These are phyloP conservation scores for Acarospora socialis DNA, from an alignment of 2,329 filamentous ascomycete genomes.

Conservation along the genomic window DNA sequence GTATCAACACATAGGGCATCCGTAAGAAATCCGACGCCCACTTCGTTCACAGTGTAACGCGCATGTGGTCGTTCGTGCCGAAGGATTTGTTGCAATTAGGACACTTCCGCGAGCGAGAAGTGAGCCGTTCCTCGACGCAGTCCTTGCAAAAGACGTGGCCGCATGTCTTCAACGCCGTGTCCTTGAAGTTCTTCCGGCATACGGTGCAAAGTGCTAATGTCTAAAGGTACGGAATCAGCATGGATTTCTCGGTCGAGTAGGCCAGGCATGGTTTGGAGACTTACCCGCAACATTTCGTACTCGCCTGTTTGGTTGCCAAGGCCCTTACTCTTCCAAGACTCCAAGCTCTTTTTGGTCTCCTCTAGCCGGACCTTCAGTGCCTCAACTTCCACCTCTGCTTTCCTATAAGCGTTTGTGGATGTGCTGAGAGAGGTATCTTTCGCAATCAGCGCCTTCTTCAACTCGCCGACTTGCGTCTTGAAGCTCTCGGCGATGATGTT, in stretches of 20 bases:
- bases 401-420: slow-evolving; percentile 47
- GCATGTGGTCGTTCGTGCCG: slow-evolving; percentile 76
- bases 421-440: slow-evolving; percentile 58
- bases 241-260: slow-evolving; percentile 4
- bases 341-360: slow-evolving; percentile 66
- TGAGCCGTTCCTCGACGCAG: slow-evolving; percentile 79
- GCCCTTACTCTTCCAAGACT: slow-evolving; percentile 73
- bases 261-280: slow-evolving; percentile 23
- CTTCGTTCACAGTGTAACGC: slow-evolving; percentile 27
- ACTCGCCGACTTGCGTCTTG: slow-evolving; percentile 59
- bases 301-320: slow-evolving; percentile 68
- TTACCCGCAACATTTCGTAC: slow-evolving; percentile 73
- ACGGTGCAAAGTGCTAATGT: slow-evolving; percentile 76
- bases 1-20: too few species aligned
- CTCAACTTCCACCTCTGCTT: slow-evolving; percentile 59
- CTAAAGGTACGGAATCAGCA: slow-evolving; percentile 27
- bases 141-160: slow-evolving; percentile 87
- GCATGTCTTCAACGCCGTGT: slow-evolving; percentile 84
- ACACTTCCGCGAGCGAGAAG: slow-evolving; percentile 85
- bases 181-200: slow-evolving; percentile 86
- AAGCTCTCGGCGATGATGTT: slow-evolving; percentile 56
- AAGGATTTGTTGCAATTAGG: slow-evolving; percentile 88
- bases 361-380: slow-evolving; percentile 64
- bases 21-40: too few species aligned
- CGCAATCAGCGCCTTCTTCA: slow-evolving; percentile 57